Base-by-base conservation (phyloP, 495 filamentous ascomycete species). In the Neurospora tetraspora region DNA sequence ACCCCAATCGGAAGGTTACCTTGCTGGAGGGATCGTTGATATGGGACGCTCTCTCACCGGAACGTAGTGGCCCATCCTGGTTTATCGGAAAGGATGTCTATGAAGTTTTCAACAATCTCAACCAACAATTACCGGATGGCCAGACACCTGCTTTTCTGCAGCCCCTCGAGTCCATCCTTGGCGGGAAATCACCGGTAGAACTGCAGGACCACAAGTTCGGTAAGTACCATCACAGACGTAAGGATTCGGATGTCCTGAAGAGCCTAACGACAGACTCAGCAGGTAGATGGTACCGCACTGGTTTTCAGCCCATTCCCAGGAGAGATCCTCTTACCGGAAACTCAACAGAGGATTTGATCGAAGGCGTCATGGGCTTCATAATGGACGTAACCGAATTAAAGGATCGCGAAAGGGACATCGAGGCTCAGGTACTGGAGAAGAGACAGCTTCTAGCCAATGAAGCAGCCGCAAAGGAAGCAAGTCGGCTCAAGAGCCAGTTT, bases 341-440 rank as follows among this genome's bases (percentile, higher is more conserved):
- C n/a, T 80, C 81, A 39, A 82, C 82, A 27, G 80, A 85, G 31
- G 71, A 77, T 38, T 84, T 76, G 20, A 84, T 92, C 43, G 88
- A 90, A 69, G 90, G 91, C 10, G 88, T 91, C 5, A 91, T 92
- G 45, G 91, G 90, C 1, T 82, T 91, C 31, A 88, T 87, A 71
- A 88, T 92, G 82, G 90, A 93, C 76, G 85, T 92, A 18, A 91
- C 90, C 4, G 89, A 92, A 73, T 74, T 91, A 36, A 88, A 88
- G 70, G 82, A 86, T 36, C 82, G 86, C 20, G 89, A 91, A 71
- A 76, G 81, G 11, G 86, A 88, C 69, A 80, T 92, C 27, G 81
- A 87, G 68, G 80, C 81, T 68, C 86, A 90, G 73, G 86, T 86
- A 39, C 83, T 83, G 74, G 90, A 92, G 71, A 93, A 92, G 74